Percentiles rank a stretch among this genome's conserved stretches.
Evolutionary conservation across 139 green algal species (phyloP).

Genomic region (Tetraselmis striata): DNA sequence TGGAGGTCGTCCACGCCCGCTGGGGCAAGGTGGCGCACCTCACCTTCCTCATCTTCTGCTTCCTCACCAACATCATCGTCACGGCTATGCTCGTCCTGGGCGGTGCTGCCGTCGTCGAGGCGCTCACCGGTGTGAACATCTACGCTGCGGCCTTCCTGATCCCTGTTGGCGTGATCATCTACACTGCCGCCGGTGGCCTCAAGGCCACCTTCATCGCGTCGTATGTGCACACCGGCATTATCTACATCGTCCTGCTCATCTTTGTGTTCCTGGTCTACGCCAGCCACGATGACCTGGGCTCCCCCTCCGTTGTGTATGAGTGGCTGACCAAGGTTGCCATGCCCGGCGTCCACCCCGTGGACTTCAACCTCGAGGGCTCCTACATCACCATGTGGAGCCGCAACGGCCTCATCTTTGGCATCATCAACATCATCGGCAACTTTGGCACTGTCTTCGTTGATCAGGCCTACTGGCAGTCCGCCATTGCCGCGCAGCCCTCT

Average conservation of each 20-base stretch:
- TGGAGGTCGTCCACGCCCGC: slow-evolving; percentile 79
- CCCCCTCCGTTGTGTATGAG: slow-evolving; percentile 59
- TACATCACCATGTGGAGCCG: slow-evolving; percentile 88
- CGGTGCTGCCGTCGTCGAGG: slow-evolving; percentile 79
- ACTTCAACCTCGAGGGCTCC: slow-evolving; percentile 71
- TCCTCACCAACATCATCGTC: slow-evolving; percentile 88
- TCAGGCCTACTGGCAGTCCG: slow-evolving; percentile 82
- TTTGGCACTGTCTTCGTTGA: slow-evolving; percentile 92
- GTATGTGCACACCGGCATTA: slow-evolving; percentile 81
- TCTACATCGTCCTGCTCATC: slow-evolving; percentile 78
- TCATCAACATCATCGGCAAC: slow-evolving; percentile 96
- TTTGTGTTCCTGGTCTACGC: slow-evolving; percentile 82
- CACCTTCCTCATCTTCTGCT: slow-evolving; percentile 77
- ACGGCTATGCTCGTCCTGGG: slow-evolving; percentile 87
- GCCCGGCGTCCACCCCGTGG: slow-evolving; percentile 42
- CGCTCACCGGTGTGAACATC: slow-evolving; percentile 70
- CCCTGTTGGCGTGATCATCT: slow-evolving; percentile 74
- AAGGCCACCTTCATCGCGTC: slow-evolving; percentile 83
- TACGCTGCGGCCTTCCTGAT: slow-evolving; percentile 59
- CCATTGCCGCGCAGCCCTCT: slow-evolving; percentile 81
- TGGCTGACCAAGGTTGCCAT: slow-evolving; percentile 41
- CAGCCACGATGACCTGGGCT: slow-evolving; percentile 42
- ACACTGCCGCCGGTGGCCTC: slow-evolving; percentile 84
- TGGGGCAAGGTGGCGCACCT: slow-evolving; percentile 69
- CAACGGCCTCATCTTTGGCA: slow-evolving; percentile 84